Base-by-base conservation (phyloP, 805 yeast species). In the Saccharomyces jurei region DNA sequence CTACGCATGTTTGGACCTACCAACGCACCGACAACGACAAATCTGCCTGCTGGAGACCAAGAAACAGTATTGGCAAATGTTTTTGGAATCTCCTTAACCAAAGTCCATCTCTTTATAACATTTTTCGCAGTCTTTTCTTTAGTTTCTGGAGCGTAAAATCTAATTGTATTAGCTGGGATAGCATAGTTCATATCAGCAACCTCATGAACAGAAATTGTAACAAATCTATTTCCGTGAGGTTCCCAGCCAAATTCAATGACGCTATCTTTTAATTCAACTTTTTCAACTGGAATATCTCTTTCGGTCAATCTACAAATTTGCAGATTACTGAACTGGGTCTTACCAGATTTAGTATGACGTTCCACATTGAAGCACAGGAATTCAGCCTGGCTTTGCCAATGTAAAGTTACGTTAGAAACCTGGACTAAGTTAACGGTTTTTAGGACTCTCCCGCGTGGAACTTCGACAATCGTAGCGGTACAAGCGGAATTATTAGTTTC, bases 21-120 rank as follows among this genome's bases (percentile, higher is more conserved):
- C 46, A 79, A 71, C 41, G 79, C 68, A 28, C 79, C 79, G 52
- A 80, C 73, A 41, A 77, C 77, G 55, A 85, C 86, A 73, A 87
- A 91, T 74, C 97, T 84, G 59, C 99, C 98, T 68, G 81, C 81
- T 68, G 99, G 98, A 30, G 96, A 83, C 92, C 96, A 94, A 58
- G 78, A 74, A 57, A 94, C 78, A 31, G 86, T 80, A 74, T 88
- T 89, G 49, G 84, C 74, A 62, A 81, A 81, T 69, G 83, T 86
- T 68, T 83, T 81, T 46, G 78, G 77, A 53, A 87, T 68, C 10
- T 73, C 68, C 67, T 83, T 79, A 68, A 86, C 78, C 54, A 78
- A 74, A 66, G 80, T 78, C 84, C 89, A 89, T 57, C 77, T 74
- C 61, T 73, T 73, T 68, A 77, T 69, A 9, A 63, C 62, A 21